Evolutionary conservation across 1,284 basidiomycete species (phyloP), one percentile per base, ranked within the genome.

Genomic region (Sporisorium sorghi): DNA sequence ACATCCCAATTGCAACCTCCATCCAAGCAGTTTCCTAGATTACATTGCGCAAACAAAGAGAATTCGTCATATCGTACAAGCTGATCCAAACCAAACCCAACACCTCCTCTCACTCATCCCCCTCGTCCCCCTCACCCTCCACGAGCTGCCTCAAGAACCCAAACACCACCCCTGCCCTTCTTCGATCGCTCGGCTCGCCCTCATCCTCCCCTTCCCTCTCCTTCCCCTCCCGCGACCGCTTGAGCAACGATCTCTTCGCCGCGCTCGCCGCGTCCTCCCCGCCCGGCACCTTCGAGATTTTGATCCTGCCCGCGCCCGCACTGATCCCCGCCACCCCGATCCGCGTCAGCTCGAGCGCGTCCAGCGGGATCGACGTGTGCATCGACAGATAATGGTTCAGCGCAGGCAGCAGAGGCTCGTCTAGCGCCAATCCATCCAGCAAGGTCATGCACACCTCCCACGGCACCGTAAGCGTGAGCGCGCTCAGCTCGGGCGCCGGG

Each of bases 361-460:
- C 73, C 28, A 75, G 43, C n/a, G 73, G 73, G 12, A 75, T 75
- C 44, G 67, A 71, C 1, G 73, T 75, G 54, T 75, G 67, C 40
- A 28, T 42, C n/a, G 60, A 53, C 15, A 75, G 63, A 32, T 75
- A 75, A 42, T 71, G 51, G 49, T 70, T 71, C 14, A 75, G 60
- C 26, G 73, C 68, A n/a, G 73, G 73, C 5, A 75, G 58, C 19
- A 75, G 51, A 3, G 68, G 59, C 12, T 63, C 53, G 15, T 74
- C 66, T 11, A 56, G 42, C 24, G 58, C 33, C 2, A 66, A 26
- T 0, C 68, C 59, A 12, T 71, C 67, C 17, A 75, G 40, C 43
- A 75, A 43, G 21, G 37, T 60, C 63, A 75, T 71, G 47, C 73
- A 75, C 2, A 71, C 52, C 26, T 75, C 73, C 73, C 73, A 75